Base-by-base conservation (phyloP, 345 rosid species). In the Clarkia xantiana region DNA sequence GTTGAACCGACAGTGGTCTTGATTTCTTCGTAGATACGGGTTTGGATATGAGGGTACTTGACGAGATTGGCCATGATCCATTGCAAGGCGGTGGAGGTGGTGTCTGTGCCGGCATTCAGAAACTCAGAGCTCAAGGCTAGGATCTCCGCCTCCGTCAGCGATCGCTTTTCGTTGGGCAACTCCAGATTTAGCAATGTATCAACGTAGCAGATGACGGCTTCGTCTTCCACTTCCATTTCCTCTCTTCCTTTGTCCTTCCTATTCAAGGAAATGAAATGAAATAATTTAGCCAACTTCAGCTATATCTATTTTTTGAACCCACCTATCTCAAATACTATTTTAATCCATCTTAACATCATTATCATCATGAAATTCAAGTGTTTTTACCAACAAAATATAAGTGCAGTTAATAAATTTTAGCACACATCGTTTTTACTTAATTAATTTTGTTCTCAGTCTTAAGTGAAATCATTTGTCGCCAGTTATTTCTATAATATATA, bases 31-130 rank as follows among this genome's bases (percentile, higher is more conserved):
- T 49, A 51, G 11, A 51, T 50, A 11, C 19, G 38, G 15, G 52
- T 29, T 41, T 59, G 63, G 36, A 59, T 22, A 14, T 44, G 17
- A 1, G 57, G 63, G 45, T 39, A 19, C 45, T 59, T 58, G 44
- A 58, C 51, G 43, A 58, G 1, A 20, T 58, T 58, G 34, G 62
- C 62, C 44, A 58, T 51, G 18, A 51, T 51, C 62, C 62, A 43
- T 19, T 51, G 62, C 15, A 58, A 18, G 9, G 55, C 56, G 25
- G 56, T 58, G 19, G 56, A 58, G 3, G 62, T 58, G 0, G 56
- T 50, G 47, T 58, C 44, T 11, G 40, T 51, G 10, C 62, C 62
- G 34, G 18, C 62, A 10, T 6, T 51, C 18, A 58, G 62, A 14
- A 58, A 58, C 55, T 58, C 62, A 0, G 36, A 18, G 45, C 45